Percentiles rank a stretch among this genome's conserved stretches.
Conservation (phyloP, 768 basidiomycete genomes). For the Boletus sensibilis region DNA sequence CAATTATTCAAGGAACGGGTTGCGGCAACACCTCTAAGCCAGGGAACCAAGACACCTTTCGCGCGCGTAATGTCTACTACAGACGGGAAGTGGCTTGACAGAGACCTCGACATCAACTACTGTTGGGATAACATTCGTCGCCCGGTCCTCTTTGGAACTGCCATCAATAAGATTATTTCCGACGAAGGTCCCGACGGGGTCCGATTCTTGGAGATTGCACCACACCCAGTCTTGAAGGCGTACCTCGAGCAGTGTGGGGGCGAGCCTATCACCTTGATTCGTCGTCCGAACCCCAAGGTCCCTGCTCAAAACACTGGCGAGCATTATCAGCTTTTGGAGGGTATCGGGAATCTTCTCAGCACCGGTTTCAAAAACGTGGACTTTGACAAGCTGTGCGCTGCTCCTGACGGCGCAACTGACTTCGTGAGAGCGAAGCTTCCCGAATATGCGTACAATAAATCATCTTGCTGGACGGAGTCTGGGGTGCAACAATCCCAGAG, state of each 20-base stretch:
- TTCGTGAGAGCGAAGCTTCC: constrained; percentile 30
- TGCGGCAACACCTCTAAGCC: constrained; percentile 15
- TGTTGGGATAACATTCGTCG: constrained; percentile 38
- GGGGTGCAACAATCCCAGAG: constrained; percentile 24
- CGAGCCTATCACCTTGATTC: constrained; percentile 28
- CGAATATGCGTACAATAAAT: constrained; percentile 32
- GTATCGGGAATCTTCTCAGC: constrained; percentile 31
- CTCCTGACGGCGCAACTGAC: constrained; percentile 17
- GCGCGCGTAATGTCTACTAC: constrained; percentile 37
- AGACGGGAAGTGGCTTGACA: constrained; percentile 34
- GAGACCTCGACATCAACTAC: constrained; percentile 28
- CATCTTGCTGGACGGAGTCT: constrained; percentile 28
- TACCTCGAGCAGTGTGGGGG: constrained; percentile 37
- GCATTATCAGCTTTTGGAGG: constrained; percentile 33
- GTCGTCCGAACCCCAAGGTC: constrained; percentile 32
- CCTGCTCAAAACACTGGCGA: constrained; percentile 35
- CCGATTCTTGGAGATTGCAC: constrained; percentile 33
- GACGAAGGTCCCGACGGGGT: constrained; percentile 31
- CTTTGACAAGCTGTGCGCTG: constrained; percentile 28
- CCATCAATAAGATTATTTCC: constrained; percentile 31
- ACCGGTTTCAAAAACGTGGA: constrained; percentile 32
- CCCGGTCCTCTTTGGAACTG: constrained; percentile 36
- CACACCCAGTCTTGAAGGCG: constrained; percentile 36
- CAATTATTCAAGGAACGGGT: constrained; percentile 29
- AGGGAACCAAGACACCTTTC: constrained; percentile 19